Evolutionary conservation across 345 rosid species (phyloP).

Genomic region (Theobroma cacao): DNA sequence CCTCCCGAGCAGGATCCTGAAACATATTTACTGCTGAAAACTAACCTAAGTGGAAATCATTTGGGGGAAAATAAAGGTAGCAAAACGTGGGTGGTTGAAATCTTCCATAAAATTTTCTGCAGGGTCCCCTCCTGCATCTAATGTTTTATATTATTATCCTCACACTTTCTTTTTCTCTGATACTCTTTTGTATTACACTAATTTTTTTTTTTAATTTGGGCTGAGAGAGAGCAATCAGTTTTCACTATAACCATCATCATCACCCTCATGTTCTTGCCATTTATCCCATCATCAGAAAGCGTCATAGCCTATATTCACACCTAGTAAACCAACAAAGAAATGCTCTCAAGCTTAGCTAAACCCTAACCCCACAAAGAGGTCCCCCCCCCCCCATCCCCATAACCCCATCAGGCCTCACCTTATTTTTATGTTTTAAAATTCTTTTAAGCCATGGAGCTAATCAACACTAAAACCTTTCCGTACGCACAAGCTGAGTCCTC

Average conservation of each 20-base stretch:
- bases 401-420: not conserved
- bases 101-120: too few species aligned
- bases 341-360: not conserved
- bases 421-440: not conserved
- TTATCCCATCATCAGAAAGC: not conserved
- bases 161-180: too few species aligned
- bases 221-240: not conserved
- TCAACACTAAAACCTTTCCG: conserved; percentile 6
- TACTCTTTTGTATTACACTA: not conserved
- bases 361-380: conserved; percentile 6
- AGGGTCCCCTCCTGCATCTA: not conserved
- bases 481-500: conserved; percentile 15
- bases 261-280: not conserved
- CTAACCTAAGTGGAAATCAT: not conserved
- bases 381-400: not conserved
- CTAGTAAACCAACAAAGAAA: not conserved
- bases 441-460: conserved; percentile 19
- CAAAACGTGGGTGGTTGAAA: not conserved
- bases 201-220: not conserved
- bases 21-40: not conserved
- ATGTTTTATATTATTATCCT: not conserved
- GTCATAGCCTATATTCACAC: not conserved
- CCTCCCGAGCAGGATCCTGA: too few species aligned
- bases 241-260: not conserved
- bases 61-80: not conserved